Percentiles rank a stretch among this genome's conserved stretches.
Evolutionary conservation across 495 filamentous ascomycete genomes (phyloP).

Genomic region (Evernia prunastri): DNA sequence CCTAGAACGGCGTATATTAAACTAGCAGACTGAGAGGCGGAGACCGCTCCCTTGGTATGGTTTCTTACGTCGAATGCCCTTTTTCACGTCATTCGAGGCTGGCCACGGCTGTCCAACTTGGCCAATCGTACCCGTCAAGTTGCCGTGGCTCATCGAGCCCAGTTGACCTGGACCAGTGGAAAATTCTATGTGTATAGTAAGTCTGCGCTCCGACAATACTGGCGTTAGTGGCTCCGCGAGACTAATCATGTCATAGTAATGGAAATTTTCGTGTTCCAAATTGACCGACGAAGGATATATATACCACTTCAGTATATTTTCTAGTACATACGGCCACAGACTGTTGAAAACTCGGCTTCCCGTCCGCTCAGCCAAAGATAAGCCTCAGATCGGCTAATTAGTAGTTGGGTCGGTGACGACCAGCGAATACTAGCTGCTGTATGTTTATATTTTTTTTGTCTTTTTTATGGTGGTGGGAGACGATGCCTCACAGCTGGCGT

Average conservation of each 20-base stretch:
- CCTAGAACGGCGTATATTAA: no score
- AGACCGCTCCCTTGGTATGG: neutral
- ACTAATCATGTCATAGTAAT: neutral
- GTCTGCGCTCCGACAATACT: neutral
- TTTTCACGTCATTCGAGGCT: neutral
- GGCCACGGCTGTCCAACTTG: neutral
- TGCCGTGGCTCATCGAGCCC: neutral
- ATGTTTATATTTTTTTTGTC: slow-evolving; percentile 21
- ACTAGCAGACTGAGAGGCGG: neutral
- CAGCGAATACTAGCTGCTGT: slow-evolving; percentile 27
- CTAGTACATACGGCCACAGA: slow-evolving; percentile 23
- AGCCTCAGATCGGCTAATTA: slow-evolving; percentile 26
- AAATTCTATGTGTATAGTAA: neutral
- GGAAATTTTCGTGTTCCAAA: neutral
- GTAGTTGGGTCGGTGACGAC: slow-evolving; percentile 32
- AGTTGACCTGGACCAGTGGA: neutral
- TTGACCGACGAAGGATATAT: neutral
- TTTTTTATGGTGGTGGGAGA: neutral
- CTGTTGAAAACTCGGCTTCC: slow-evolving; percentile 21
- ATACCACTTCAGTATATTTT: neutral
- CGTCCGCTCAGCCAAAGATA: slow-evolving; percentile 28
- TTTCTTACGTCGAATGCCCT: neutral
- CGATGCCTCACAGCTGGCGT: no score
- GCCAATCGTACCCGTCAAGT: neutral
- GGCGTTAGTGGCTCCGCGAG: neutral